Conservation (phyloP, 164 flowering plant genomes). For the Annona squamosa region DNA sequence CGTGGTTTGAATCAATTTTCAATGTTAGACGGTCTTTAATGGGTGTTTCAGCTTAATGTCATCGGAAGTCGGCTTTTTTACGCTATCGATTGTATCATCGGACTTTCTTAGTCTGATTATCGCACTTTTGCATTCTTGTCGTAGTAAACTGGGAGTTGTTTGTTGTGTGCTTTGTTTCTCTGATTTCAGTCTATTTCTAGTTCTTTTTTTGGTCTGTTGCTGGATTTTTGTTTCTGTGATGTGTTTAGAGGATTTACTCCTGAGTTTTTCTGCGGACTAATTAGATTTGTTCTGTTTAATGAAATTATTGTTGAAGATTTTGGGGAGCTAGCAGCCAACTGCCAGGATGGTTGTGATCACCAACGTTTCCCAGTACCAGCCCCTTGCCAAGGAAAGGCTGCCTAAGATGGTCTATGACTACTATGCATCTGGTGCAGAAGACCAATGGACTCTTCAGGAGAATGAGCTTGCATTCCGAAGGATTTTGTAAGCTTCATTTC, state of each 20-base stretch:
- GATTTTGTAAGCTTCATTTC: conserved; percentile 54
- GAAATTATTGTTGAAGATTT: conserved; percentile 12
- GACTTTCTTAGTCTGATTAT: too few relatives aligned
- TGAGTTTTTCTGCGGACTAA: not conserved
- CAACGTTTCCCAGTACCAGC: conserved; percentile 70
- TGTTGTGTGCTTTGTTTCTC: not conserved
- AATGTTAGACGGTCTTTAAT: not conserved
- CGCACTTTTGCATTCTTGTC: too few relatives aligned
- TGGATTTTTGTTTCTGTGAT: not conserved
- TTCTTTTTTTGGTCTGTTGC: not conserved
- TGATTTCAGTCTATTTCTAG: not conserved
- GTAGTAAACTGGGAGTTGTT: too few relatives aligned
- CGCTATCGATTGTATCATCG: too few relatives aligned
- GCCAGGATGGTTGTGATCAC: conserved; percentile 66
- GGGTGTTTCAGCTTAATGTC: not conserved
- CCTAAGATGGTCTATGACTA: conserved; percentile 92
- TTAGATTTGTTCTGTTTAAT: not conserved
- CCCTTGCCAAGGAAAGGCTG: conserved; percentile 72
- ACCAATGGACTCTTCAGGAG: conserved; percentile 83
- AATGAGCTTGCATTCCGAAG: conserved; percentile 79
- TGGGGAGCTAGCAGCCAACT: not conserved
- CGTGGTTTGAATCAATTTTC: not conserved
- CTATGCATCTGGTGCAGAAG: conserved; percentile 97
- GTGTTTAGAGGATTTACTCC: not conserved
- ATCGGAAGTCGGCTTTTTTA: too few relatives aligned